Base-by-base conservation (phyloP, 495 filamentous ascomycete genomes). In the Aspergillus ostianus region DNA sequence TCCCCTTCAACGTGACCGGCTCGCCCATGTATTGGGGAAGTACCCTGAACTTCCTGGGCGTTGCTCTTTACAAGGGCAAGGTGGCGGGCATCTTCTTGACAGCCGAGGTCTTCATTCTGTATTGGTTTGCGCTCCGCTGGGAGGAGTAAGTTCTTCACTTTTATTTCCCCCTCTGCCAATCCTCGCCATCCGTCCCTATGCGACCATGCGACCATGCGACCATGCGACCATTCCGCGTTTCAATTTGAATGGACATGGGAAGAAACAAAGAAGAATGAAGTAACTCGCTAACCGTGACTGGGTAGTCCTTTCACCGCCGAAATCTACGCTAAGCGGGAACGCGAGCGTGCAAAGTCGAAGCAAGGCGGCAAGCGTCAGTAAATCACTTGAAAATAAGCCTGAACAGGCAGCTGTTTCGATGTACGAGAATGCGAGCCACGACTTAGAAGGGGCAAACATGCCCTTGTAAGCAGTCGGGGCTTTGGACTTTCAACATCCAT, bases 1-100 rank as follows among this genome's bases (percentile, higher is more conserved):
- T 98, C 71, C 94, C 94, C 1, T 98, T 98, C 85, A 97, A 92
- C 74, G 77, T 98, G 54, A 93, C 89, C 26, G 85, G 85, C 61
- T 90, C 92, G 44, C 94, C 94, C 46, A 98, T 98, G 94, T 98
- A 98, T 80, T 90, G 91, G 78, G 94, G 94, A 27, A 91, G 87
- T 59, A 92, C 94, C 51, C 80, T 96, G 82, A 90, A 86, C 77
- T 98, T 98, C 75, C 74, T 97, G 45, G 94, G 90, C 18, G 88
- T 89, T 29, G 92, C 95, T n/a, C 75, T 98, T 20, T 82, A 90
- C 69, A 91, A 87, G 66, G 94, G 91, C 58, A 92, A 90, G 74
- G 93, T 93, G 2, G 94, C 94, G 1, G 94, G 94, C 6, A 62
- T 97, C 45, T 70, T 91, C 51, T 71, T 98, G 71, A 91, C 92